phyloP scores from a whole-genome alignment of 179 eudicot species.

The Beta macrorhiza region DNA sequence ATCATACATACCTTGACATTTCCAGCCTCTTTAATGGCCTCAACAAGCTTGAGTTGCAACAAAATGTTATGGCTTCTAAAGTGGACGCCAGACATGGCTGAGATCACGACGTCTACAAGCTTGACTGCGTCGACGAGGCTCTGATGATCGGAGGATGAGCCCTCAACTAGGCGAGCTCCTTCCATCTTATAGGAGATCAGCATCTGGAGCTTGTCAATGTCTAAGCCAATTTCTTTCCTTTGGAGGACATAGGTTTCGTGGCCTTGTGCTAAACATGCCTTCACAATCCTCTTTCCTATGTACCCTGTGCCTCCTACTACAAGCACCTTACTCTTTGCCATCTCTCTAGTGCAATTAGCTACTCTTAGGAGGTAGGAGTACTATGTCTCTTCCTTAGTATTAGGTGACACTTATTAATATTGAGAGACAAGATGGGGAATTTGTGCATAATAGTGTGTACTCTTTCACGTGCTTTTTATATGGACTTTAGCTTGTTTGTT shows the following conservation, averaged over 20 bases:
- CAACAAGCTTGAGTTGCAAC: conserved; percentile 72
- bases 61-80: conserved; percentile 54
- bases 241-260: conserved; percentile 54
- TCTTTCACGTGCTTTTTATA: too few relatives aligned
- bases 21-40: conserved; percentile 87
- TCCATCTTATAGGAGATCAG: conserved; percentile 50
- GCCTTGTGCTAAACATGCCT: conserved; percentile 50
- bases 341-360: background rate
- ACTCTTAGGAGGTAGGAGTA: background rate
- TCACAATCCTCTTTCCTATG: conserved; percentile 60
- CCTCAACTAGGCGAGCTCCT: conserved; percentile 59
- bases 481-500: too few relatives aligned
- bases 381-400: background rate
- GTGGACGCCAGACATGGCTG: conserved; percentile 69
- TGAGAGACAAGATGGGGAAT: too few relatives aligned
- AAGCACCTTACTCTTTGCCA: conserved; percentile 59
- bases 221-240: conserved; percentile 50
- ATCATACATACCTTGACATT: conserved; percentile 55
- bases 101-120: conserved; percentile 68
- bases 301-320: conserved; percentile 73
- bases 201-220: conserved; percentile 51
- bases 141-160: conserved; percentile 59
- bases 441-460: too few relatives aligned
- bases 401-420: too few relatives aligned
- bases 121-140: conserved; percentile 74